Evolutionary conservation across 2,329 filamentous ascomycete species (phyloP).

Genomic region (Macrophomina phaseolina): DNA sequence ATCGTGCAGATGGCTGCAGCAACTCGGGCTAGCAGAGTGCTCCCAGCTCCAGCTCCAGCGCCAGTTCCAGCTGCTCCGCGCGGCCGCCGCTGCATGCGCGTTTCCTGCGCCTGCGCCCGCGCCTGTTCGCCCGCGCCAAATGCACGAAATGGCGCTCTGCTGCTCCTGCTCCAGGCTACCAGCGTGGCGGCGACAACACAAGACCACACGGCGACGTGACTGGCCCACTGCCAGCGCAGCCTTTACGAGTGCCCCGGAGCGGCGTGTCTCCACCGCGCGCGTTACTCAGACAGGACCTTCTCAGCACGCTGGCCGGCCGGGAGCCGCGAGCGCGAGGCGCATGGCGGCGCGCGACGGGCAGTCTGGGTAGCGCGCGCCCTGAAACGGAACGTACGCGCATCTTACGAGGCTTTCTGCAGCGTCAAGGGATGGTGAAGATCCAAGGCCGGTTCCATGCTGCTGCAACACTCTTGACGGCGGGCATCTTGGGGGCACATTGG

Average conservation of each 20-base stretch:
- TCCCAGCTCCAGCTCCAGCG: slow-evolving; percentile 7
- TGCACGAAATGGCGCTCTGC: slow-evolving; percentile 20
- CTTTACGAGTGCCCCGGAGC: slow-evolving; percentile 16
- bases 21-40: slow-evolving; percentile 17
- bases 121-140: slow-evolving; percentile 10
- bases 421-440: slow-evolving; percentile 24
- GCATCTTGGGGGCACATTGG: not conserved
- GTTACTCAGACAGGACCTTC: not conserved
- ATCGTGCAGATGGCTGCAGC: slow-evolving; percentile 23
- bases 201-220: not conserved
- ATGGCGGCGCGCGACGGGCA: not conserved
- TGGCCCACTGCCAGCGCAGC: slow-evolving; percentile 21
- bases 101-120: slow-evolving; percentile 9
- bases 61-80: slow-evolving; percentile 13
- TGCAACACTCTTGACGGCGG: slow-evolving; percentile 5
- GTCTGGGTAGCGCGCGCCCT: slow-evolving; percentile 22
- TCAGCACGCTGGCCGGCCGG: not conserved
- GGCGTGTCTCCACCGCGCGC: slow-evolving; percentile 18
- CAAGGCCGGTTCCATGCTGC: slow-evolving; percentile 13
- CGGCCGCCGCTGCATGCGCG: slow-evolving; percentile 23
- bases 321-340: not conserved
- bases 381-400: slow-evolving; percentile 23
- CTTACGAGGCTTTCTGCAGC: slow-evolving; percentile 23
- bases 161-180: not conserved
- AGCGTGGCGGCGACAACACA: slow-evolving; percentile 12